Percentiles rank a stretch among this genome's conserved stretches.
Evolutionary conservation across 1,284 basidiomycete genomes (phyloP).

Genomic region (Hymenochaete sp.): DNA sequence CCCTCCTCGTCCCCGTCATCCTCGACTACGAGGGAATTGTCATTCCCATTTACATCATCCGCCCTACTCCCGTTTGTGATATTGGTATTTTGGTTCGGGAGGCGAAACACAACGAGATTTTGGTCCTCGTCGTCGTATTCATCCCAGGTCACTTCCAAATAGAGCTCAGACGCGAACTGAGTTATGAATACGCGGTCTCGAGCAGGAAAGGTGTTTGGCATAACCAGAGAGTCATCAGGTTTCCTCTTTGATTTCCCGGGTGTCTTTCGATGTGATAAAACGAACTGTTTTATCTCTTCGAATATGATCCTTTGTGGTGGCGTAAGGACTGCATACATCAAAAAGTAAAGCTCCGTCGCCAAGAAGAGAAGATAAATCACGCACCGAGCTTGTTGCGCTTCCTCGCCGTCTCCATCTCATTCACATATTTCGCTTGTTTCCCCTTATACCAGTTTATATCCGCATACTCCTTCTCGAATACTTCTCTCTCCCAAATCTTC

Average conservation of each 20-base stretch:
- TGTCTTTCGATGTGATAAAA: constrained; percentile 37
- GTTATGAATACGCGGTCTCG: constrained; percentile 73
- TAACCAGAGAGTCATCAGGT: constrained; percentile 40
- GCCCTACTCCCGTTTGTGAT: constrained; percentile 32
- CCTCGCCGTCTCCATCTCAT: constrained; percentile 45
- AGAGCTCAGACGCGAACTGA: constrained; percentile 65
- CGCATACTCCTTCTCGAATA: constrained; percentile 85
- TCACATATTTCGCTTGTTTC: constrained; percentile 69
- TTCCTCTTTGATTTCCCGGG: constrained; percentile 30
- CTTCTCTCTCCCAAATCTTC: constrained; percentile 77
- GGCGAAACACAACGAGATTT: constrained; percentile 57
- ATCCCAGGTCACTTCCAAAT: constrained; percentile 78
- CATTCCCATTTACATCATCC: constrained; percentile 13
- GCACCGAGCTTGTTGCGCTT: constrained; percentile 46
- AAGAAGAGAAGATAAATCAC: constrained; percentile 15
- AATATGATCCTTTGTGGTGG: constrained; percentile 69
- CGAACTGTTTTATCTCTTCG: constrained; percentile 66
- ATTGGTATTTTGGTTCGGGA: constrained; percentile 40
- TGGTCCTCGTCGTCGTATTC: constrained; percentile 81
- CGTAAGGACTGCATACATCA: constrained; percentile 49
- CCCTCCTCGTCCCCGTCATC: constrained; percentile 40
- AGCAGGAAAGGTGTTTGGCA: constrained; percentile 72
- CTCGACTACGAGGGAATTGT: constrained; percentile 37
- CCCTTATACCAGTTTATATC: constrained; percentile 88
- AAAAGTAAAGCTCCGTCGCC: not conserved